Evolutionary conservation across 2,329 filamentous ascomycete genomes (phyloP), one percentile per base, ranked within the genome.

Genomic region (Metarhizium rileyi): DNA sequence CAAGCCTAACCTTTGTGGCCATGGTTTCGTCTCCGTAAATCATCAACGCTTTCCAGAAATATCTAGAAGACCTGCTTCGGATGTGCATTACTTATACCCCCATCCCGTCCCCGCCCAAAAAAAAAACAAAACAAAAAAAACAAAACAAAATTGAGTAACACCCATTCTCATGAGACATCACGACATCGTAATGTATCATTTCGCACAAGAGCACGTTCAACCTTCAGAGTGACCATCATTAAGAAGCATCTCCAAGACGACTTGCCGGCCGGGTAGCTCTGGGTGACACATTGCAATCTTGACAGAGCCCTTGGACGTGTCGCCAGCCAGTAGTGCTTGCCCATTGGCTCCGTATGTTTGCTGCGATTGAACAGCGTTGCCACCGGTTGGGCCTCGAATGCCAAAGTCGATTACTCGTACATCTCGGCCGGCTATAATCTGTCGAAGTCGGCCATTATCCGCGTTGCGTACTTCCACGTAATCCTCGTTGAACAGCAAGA

Each of bases 391-490:
- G 8, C 83, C 77, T 50, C 82, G 70, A 56, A 85, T 77, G 6
- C 88, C 90, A 61, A 94, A 90, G 64, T 98, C 94, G 9, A 98
- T 75, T 58, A 90, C 89, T 55, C 86, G 84, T 45, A 98, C 89
- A 61, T 96, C 90, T 54, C 87, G 77, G 0, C 93, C 93, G 0
- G 90, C 85, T 57, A 98, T 95, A 51, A 98, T 93, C 70, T 98
- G 93, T 59, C 93, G 80, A 55, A 98, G 67, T 20, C 94, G 80
- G 0, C 93, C 93, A 61, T 97, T 97, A 71, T 96, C 89, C 18
- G 93, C 93, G 60, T 98, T 97, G 49, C 93, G 81, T 48, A 98
- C 89, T 70, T 98, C 93, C 44, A 98, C 89, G 58, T 97, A 98
- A 66, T 97, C 91, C 22, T 87, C 85, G 65, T 96, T 93, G 70